These are phyloP conservation scores for Colletotrichum magnum DNA, from an alignment of 2,329 filamentous ascomycete genomes.

Conservation along the genomic window DNA sequence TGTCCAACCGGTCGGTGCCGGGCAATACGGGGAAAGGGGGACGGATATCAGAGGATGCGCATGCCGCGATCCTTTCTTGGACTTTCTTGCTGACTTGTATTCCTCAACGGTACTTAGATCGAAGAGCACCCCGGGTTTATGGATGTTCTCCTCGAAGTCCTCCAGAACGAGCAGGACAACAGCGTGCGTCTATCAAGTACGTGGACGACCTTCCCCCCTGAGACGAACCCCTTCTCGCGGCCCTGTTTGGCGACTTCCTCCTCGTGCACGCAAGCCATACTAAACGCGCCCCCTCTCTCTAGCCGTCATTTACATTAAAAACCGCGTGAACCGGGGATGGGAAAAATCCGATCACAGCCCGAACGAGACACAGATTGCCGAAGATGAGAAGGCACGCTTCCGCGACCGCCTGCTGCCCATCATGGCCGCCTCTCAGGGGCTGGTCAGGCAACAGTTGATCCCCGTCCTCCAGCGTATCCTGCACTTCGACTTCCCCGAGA, in stretches of 20 bases:
- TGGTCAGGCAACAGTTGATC: conserved; percentile 92
- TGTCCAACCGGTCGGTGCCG: background rate
- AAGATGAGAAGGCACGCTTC: conserved; percentile 90
- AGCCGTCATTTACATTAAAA: conserved; percentile 99
- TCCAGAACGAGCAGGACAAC: conserved; percentile 88
- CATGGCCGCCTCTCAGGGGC: conserved; percentile 83
- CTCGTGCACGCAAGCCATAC: conserved; percentile 7
- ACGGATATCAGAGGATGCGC: background rate
- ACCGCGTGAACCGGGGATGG: conserved; percentile 95
- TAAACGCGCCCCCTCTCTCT: conserved; percentile 43
- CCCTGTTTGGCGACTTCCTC: background rate
- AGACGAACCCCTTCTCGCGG: conserved; percentile 39
- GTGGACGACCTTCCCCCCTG: conserved; percentile 50
- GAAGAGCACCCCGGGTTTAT: conserved; percentile 92
- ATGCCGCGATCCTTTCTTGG: conserved; percentile 38
- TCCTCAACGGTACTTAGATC: conserved; percentile 70
- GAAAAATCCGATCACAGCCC: conserved; percentile 81
- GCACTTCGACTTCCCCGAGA: conserved; percentile 92
- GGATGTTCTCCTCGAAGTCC: conserved; percentile 89
- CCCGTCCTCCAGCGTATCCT: conserved; percentile 96
- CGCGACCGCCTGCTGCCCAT: conserved; percentile 91
- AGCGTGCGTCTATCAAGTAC: conserved; percentile 90
- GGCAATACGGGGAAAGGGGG: background rate
- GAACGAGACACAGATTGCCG: conserved; percentile 81
- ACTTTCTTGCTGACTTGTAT: conserved; percentile 28